Conservation (phyloP, 2,329 filamentous ascomycete species). For the Fusarium sp. region DNA sequence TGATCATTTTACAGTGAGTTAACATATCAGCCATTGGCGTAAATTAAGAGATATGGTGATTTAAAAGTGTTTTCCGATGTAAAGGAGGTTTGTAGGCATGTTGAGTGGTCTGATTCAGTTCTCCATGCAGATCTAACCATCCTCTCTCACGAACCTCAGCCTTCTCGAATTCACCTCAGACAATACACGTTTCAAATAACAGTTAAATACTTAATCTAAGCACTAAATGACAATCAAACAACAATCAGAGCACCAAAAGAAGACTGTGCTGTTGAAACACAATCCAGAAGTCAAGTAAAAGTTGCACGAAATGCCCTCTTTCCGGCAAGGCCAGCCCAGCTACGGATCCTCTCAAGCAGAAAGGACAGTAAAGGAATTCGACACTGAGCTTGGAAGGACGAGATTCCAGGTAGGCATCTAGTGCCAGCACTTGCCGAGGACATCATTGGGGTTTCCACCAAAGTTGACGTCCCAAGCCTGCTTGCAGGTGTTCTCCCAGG, state of each 20-base stretch:
- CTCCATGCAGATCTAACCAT: background rate
- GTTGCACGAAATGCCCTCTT: background rate
- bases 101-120: background rate
- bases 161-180: background rate
- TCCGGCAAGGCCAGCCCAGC: too few species aligned
- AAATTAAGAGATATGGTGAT: background rate
- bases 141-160: background rate
- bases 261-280: background rate
- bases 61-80: rapidly evolving
- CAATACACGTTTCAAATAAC: background rate
- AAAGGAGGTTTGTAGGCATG: background rate
- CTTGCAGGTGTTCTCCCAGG: conserved; percentile 24
- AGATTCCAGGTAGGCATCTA: background rate
- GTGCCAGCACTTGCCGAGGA: conserved; percentile 29
- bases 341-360: background rate
- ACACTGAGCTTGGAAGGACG: background rate
- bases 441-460: conserved; percentile 15
- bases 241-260: background rate
- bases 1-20: background rate
- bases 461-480: conserved; percentile 23
- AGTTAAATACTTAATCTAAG: background rate
- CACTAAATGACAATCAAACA: background rate
- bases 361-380: background rate
- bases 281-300: background rate
- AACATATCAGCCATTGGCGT: background rate